Base-by-base conservation (phyloP, 768 basidiomycete species). In the Leccinum ochraceum region DNA sequence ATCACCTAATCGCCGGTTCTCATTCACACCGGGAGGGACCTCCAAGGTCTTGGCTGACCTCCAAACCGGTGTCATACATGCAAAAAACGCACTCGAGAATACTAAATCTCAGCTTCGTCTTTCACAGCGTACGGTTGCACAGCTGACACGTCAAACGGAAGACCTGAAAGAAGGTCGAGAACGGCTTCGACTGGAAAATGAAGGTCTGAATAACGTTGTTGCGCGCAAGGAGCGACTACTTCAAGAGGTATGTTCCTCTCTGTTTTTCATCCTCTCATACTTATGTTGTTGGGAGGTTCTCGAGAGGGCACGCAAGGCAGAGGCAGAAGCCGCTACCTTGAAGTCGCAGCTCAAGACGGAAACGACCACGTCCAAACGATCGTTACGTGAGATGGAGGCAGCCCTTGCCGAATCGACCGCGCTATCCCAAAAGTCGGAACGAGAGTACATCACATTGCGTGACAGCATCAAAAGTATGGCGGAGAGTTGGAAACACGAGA, bases 151-250 rank as follows among this genome's bases (percentile, higher is more conserved):
- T 49, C 90, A 91, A 74, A 89, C 88, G 26, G 94, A 95, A 71
- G 94, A 95, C 72, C 72, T 94, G 71, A 94, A 94, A 71, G 94
- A 95, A 71, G 88, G 85, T 3, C 80, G 92, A 63, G 94, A 95
- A 73, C 79, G 94, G 53, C 74, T 94, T 63, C 75, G 92, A 59
- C 69, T 92, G 54, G 94, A 95, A 75, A 95, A 93, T 67, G 94
- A 95, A 70, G 89, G 89, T 3, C 73, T 95, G 65, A 93, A 93
- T 67, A 92, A 92, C 63, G 92, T 94, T 17, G 89, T 95, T 24
- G 85, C 91, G 30, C 80, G 94, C 60, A 95, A 95, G 71, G 94
- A 95, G 75, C 80, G 94, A 63, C 67, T 94, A 57, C 74, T 94
- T 62, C 94, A 95, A 75, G 94, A 95, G 80, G 90, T 90, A 63